Percentiles rank a stretch among this genome's conserved stretches.
Conservation (phyloP, 2,329 filamentous ascomycete genomes). For the Penicillium digitatum region DNA sequence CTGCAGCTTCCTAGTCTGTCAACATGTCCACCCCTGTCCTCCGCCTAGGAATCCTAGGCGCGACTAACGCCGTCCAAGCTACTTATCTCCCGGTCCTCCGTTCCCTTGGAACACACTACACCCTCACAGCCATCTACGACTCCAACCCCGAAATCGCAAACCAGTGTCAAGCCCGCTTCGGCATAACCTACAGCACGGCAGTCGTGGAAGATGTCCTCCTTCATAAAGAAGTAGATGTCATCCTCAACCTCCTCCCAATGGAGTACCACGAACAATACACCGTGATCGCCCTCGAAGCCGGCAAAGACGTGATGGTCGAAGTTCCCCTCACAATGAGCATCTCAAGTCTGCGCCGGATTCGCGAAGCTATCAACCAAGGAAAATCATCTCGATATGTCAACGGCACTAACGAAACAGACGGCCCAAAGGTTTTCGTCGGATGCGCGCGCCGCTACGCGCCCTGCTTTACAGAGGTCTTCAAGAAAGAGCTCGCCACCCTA, state of each 20-base stretch:
- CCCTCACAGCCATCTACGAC: slow-evolving; percentile 51
- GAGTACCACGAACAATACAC: slow-evolving; percentile 54
- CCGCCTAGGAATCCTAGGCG: slow-evolving; percentile 36
- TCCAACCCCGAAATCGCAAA: slow-evolving; percentile 11
- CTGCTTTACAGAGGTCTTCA: slow-evolving; percentile 52
- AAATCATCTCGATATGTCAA: neutral
- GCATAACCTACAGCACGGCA: slow-evolving; percentile 32
- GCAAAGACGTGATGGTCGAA: slow-evolving; percentile 58
- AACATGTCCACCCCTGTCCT: slow-evolving; percentile 26
- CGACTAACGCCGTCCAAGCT: slow-evolving; percentile 48
- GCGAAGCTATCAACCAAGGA: slow-evolving; percentile 39
- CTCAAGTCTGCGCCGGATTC: slow-evolving; percentile 46
- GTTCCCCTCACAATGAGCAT: slow-evolving; percentile 55
- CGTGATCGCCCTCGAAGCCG: slow-evolving; percentile 50
- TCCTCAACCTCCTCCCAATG: slow-evolving; percentile 55
- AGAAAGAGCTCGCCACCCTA: slow-evolving; percentile 51
- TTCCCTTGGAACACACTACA: slow-evolving; percentile 43
- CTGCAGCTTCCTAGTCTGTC: neutral
- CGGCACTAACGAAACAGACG: slow-evolving; percentile 41
- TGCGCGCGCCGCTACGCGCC: slow-evolving; percentile 60
- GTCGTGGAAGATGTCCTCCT: slow-evolving; percentile 47
- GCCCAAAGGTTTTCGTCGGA: slow-evolving; percentile 54
- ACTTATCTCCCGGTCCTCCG: slow-evolving; percentile 52
- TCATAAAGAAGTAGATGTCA: slow-evolving; percentile 39
- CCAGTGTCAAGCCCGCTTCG: slow-evolving; percentile 10